Evolutionary conservation across 805 yeast species (phyloP), one percentile per base, ranked within the genome.

Genomic region (Schwanniomyces polymorphus): DNA sequence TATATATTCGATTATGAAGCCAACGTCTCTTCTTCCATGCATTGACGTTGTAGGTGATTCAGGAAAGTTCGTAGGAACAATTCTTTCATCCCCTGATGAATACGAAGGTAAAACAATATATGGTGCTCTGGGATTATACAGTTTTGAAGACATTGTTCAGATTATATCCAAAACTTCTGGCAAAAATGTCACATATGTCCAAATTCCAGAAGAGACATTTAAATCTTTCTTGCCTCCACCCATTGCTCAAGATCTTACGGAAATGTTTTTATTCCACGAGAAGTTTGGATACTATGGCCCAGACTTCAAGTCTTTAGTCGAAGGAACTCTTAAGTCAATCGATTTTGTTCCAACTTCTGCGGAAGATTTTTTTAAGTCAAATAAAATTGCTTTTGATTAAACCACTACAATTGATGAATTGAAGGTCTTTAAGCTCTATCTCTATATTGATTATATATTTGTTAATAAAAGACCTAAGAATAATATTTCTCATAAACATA

Each of bases 31-130:
- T 29, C 28, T 47, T 3, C 46, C 50, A 5, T 43, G 33, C 12
- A 16, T 47, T 27, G 47, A 47, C 26, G 41, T 18, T 5, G 35
- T 31, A 2, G 44, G 18, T 7, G 50, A 47, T 23, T 27, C 47
- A 7, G 50, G 50, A 2, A 47, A 43, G 17, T 43, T 43, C 23
- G 41, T 47, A 5, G 44, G 38, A 11, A 18, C 41, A 9, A 43
- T 47, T 42, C 43, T 47, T 31, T 33, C 38, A 5, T 38, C 43
- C 2, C 44, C 33, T 10, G 47, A 47, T 17, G 27, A 39, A 25
- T 43, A 26, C 27, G 41, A 43, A 16, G 46, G 46, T 2, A 41
- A 45, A 26, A 14, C 26, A 9, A 11, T 45, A 27, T 26, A 18
- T 44, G 43, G 27, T 27, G 43, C 47, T 2, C 25, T 27, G 16